Conservation (phyloP, 2,329 filamentous ascomycete genomes). For the Knoxdaviesia proteae region DNA sequence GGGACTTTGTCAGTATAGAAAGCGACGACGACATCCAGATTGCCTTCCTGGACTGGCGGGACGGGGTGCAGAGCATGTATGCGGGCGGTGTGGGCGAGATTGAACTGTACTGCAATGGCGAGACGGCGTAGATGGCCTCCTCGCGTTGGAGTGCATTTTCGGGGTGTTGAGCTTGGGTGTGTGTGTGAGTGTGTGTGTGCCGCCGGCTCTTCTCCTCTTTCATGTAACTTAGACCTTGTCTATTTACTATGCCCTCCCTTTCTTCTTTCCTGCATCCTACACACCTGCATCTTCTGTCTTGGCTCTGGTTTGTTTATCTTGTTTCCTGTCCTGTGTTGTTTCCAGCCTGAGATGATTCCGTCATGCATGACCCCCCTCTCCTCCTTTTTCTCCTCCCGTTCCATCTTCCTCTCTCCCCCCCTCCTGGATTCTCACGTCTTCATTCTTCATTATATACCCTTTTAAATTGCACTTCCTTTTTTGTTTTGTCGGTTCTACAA, state of each 20-base stretch:
- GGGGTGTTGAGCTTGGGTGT: not conserved
- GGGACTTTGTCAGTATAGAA: constrained; percentile 81
- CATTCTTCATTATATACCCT: constrained; percentile 3
- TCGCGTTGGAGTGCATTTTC: not conserved
- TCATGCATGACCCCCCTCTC: not conserved
- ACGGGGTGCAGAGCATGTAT: constrained; percentile 35
- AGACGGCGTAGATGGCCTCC: constrained; percentile 11
- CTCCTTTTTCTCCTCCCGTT: not conserved
- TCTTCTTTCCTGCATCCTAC: not conserved
- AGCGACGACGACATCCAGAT: constrained; percentile 93
- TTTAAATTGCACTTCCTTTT: constrained; percentile 4
- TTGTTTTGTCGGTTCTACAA: constrained; percentile 2
- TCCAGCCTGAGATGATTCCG: not conserved
- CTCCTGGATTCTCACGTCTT: not conserved
- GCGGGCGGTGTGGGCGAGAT: constrained; percentile 69
- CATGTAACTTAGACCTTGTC: constrained; percentile 1
- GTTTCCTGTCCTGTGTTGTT: constrained; percentile 2
- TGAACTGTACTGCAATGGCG: constrained; percentile 58
- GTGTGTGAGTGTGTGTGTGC: no score
- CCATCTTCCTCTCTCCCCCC: not conserved
- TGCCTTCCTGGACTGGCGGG: constrained; percentile 85
- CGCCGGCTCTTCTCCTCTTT: not conserved
- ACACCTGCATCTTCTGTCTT: constrained; percentile 2
- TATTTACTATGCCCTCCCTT: constrained; percentile 1
- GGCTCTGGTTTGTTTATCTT: not conserved